A percentile compares a stretch with the other conserved stretches of the same genome.
phyloP scores from a whole-genome alignment of 2,329 filamentous ascomycete species.

The Xylaria sp. region DNA sequence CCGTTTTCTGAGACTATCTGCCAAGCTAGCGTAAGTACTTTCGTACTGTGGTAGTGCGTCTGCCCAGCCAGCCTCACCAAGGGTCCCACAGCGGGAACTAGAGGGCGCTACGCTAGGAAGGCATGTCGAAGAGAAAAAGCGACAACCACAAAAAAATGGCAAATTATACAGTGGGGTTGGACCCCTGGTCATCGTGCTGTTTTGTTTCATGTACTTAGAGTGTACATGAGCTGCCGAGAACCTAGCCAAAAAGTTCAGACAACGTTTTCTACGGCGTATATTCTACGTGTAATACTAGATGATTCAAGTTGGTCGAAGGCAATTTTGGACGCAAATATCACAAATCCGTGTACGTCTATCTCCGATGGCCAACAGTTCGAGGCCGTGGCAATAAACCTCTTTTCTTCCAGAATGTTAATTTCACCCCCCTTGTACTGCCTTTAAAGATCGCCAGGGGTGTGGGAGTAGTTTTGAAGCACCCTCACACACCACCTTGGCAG shows the following conservation, averaged over 20 bases:
- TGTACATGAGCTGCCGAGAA: not conserved
- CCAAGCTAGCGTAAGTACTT: slow-evolving; percentile 10
- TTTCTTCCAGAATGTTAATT: not conserved
- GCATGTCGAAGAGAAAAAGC: slow-evolving; percentile 15
- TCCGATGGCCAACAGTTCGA: not conserved
- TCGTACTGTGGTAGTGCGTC: slow-evolving; percentile 25
- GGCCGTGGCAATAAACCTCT: not conserved
- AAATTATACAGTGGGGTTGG: slow-evolving; percentile 21
- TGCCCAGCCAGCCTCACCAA: slow-evolving; percentile 35
- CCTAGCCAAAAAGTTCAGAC: not conserved
- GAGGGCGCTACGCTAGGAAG: slow-evolving; percentile 32
- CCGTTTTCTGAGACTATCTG: slow-evolving; percentile 21
- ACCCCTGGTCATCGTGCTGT: slow-evolving; percentile 17
- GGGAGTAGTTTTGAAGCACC: not conserved
- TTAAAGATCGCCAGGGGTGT: not conserved
- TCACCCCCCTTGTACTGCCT: not conserved
- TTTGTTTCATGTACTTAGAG: slow-evolving; percentile 23
- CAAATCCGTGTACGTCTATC: not conserved
- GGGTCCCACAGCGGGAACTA: slow-evolving; percentile 42
- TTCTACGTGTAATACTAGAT: not conserved
- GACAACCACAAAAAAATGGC: slow-evolving; percentile 9
- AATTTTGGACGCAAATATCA: not conserved
- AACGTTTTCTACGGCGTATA: not conserved
- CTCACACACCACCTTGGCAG: not conserved
- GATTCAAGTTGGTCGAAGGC: not conserved